Percentiles rank a stretch among this genome's conserved stretches.
These are phyloP conservation scores for Trichosporon ovoides DNA, from an alignment of 1,284 basidiomycete genomes.

Conservation along the genomic window DNA sequence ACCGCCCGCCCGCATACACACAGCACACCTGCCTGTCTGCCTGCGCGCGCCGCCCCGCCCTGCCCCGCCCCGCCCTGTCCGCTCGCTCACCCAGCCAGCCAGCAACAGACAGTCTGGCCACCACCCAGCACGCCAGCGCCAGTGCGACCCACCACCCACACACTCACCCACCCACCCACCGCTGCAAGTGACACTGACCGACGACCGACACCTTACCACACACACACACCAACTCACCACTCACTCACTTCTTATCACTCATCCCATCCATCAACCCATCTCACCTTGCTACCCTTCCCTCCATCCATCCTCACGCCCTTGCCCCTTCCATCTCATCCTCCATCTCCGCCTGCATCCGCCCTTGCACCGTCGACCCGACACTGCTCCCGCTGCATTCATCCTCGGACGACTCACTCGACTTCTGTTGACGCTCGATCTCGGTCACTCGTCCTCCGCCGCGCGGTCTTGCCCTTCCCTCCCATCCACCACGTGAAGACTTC, in stretches of 20 bases:
- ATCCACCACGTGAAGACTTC: not conserved
- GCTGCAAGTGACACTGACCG: too few relatives aligned
- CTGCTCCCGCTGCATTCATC: not conserved
- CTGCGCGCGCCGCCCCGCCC: not conserved
- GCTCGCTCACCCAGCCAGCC: not conserved
- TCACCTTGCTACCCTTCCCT: not conserved
- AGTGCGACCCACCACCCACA: too few relatives aligned
- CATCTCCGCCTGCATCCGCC: not conserved
- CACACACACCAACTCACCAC: not conserved
- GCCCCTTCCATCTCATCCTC: not conserved
- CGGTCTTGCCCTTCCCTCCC: constrained; percentile 3
- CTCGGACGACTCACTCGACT: not conserved
- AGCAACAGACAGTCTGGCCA: too few relatives aligned
- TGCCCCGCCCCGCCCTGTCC: not conserved
- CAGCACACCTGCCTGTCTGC: too few relatives aligned
- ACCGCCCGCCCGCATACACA: too few relatives aligned
- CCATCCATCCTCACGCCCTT: not conserved
- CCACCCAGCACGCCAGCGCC: too few relatives aligned
- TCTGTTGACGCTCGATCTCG: not conserved
- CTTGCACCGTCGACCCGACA: not conserved
- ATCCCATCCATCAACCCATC: constrained; percentile 10
- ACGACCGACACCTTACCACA: too few relatives aligned
- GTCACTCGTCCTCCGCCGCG: not conserved
- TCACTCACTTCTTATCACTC: not conserved
- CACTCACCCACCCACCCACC: too few relatives aligned